Conservation (phyloP, 371 early-diverging fungal genomes). For the Smittium mucronatum region DNA sequence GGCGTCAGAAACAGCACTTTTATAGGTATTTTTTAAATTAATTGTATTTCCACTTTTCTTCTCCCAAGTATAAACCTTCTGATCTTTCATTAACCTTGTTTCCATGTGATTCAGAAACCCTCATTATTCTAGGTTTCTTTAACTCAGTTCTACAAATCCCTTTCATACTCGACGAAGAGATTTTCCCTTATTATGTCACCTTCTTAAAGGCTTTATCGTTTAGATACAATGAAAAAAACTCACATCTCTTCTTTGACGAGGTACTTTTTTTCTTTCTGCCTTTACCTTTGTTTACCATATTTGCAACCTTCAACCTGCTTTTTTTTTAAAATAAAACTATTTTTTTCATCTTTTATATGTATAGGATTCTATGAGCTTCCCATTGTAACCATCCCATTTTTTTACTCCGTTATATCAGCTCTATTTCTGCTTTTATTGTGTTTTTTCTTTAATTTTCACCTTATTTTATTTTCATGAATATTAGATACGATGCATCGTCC, state of each 20-base stretch:
- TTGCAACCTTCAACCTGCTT: not conserved
- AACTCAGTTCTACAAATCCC: not conserved
- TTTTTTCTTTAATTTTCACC: too few relatives aligned
- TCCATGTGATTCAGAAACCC: not conserved
- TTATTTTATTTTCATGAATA: too few relatives aligned
- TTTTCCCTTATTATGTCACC: conserved; percentile 41
- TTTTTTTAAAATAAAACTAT: too few relatives aligned
- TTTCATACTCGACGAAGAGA: conserved; percentile 27
- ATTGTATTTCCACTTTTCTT: not conserved
- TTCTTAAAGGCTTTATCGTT: conserved; percentile 42
- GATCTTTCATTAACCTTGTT: too few relatives aligned
- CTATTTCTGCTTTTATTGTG: too few relatives aligned
- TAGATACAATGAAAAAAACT: conserved; percentile 35
- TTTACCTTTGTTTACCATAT: too few relatives aligned
- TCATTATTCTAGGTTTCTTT: not conserved
- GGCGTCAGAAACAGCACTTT: conserved; percentile 36
- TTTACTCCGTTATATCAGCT: too few relatives aligned
- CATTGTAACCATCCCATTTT: too few relatives aligned
- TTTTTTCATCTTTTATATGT: not conserved
- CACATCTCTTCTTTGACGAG: conserved; percentile 39
- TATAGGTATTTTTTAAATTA: conserved; percentile 14
- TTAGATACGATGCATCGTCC: conserved; percentile 27
- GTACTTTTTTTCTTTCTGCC: not conserved
- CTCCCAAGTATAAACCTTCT: too few relatives aligned
- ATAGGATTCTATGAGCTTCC: not conserved